phyloP scores from a whole-genome alignment of 2,329 filamentous ascomycete genomes.

The Colletotrichum tropicale region DNA sequence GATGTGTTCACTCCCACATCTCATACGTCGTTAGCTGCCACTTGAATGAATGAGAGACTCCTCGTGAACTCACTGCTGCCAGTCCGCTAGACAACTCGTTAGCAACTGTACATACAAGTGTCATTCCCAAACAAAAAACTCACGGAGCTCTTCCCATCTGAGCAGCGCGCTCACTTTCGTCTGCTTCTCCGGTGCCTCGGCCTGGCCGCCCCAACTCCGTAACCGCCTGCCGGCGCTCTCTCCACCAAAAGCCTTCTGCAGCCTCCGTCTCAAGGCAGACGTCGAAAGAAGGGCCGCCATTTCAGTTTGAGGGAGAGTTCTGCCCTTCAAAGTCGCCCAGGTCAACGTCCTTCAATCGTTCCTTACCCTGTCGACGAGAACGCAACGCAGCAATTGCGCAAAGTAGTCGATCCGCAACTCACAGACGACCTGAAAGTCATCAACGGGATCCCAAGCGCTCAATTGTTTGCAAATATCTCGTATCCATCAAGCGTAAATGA shows the following conservation, averaged over 20 bases:
- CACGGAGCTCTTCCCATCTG: constrained; percentile 4
- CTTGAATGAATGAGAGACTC: neutral
- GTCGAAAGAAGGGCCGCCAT: constrained; percentile 2
- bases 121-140: neutral
- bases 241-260: neutral
- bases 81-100: neutral
- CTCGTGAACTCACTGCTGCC: constrained; percentile 5
- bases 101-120: neutral
- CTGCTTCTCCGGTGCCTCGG: neutral
- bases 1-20: constrained; percentile 15
- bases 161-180: neutral
- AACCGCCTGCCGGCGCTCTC: neutral
- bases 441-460: neutral
- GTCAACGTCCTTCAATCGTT: neutral
- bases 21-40: neutral
- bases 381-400: neutral
- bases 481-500: neutral
- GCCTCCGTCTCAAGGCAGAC: neutral
- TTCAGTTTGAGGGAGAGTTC: neutral
- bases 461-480: neutral
- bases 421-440: neutral
- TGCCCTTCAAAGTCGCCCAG: neutral
- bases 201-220: neutral
- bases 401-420: neutral
- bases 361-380: neutral